Percentiles rank a stretch among this genome's conserved stretches.
Evolutionary conservation across 495 filamentous ascomycete genomes (phyloP).

Genomic region (Penicillium subrubescens): DNA sequence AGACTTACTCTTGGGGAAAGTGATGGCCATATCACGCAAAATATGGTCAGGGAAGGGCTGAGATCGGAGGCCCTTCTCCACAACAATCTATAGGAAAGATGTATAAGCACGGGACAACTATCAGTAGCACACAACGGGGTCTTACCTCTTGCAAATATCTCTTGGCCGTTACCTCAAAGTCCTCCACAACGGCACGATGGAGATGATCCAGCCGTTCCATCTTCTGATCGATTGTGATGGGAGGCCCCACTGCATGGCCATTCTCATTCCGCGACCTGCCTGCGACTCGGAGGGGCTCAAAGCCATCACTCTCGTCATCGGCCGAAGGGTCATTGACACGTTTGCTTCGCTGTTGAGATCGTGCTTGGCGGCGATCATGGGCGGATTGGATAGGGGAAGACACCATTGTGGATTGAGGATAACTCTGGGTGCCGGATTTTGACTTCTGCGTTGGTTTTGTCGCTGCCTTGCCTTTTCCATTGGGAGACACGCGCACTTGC

Average conservation of each 20-base stretch:
- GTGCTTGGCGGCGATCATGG: conserved; percentile 46
- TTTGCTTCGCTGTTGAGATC: conserved; percentile 23
- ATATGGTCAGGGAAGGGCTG: conserved; percentile 77
- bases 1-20: conserved; percentile 62
- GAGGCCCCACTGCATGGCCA: conserved; percentile 56
- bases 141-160: conserved; percentile 59
- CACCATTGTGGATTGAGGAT: conserved; percentile 76
- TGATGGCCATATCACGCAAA: conserved; percentile 81
- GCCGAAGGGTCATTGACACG: conserved; percentile 45
- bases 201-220: conserved; percentile 62
- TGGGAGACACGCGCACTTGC: conserved; percentile 59
- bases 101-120: conserved; percentile 17
- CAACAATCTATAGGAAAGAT: conserved; percentile 53
- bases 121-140: neutral
- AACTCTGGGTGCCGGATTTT: conserved; percentile 20
- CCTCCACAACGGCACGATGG: conserved; percentile 64
- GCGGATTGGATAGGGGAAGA: conserved; percentile 76
- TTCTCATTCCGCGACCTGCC: conserved; percentile 41
- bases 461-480: conserved; percentile 40
- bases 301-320: conserved; percentile 62
- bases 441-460: conserved; percentile 20
- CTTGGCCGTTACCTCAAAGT: conserved; percentile 67
- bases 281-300: conserved; percentile 57
- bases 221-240: conserved; percentile 70
- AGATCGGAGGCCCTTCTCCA: conserved; percentile 59